phyloP scores from a whole-genome alignment of 371 early-diverging fungal genomes.

The Saksenaea oblongispora region DNA sequence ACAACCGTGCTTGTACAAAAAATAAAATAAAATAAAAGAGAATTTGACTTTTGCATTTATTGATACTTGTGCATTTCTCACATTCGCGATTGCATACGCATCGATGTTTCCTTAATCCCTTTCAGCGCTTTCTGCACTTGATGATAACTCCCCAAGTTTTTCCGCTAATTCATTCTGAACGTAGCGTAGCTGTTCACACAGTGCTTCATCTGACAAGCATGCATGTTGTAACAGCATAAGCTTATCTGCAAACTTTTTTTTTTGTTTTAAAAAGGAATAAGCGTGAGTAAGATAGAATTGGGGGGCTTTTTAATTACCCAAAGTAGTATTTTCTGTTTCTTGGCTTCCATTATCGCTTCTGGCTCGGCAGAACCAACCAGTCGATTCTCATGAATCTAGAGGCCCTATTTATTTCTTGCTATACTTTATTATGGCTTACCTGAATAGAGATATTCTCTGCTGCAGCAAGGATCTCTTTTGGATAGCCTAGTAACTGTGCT shows the following conservation, averaged over 20 bases:
- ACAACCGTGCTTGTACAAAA: slow-evolving; percentile 5
- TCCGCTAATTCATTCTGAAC: slow-evolving; percentile 10
- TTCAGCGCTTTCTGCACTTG: too few relatives aligned
- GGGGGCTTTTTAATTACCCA: slow-evolving; percentile 25
- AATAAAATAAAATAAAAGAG: not conserved
- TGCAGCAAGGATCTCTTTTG: slow-evolving; percentile 32
- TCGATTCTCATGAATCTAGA: not conserved
- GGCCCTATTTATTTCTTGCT: not conserved
- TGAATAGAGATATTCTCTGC: slow-evolving; percentile 37
- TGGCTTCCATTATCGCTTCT: not conserved
- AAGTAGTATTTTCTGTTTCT: slow-evolving; percentile 21
- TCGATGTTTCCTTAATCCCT: too few relatives aligned
- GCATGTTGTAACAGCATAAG: slow-evolving; percentile 26
- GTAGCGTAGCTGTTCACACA: slow-evolving; percentile 9
- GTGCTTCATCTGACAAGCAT: slow-evolving; percentile 7
- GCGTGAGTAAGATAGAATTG: not conserved
- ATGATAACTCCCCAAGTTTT: not conserved
- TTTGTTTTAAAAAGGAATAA: not conserved
- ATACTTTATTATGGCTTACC: slow-evolving; percentile 9
- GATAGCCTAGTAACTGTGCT: slow-evolving; percentile 50
- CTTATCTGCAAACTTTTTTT: slow-evolving; percentile 41
- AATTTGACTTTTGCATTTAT: not conserved
- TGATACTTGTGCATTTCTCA: too few relatives aligned
- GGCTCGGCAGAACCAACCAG: not conserved
- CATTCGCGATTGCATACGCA: too few relatives aligned